These are phyloP conservation scores for Cercis canadensis DNA, from an alignment of 306 rosid species.

Conservation along the genomic window DNA sequence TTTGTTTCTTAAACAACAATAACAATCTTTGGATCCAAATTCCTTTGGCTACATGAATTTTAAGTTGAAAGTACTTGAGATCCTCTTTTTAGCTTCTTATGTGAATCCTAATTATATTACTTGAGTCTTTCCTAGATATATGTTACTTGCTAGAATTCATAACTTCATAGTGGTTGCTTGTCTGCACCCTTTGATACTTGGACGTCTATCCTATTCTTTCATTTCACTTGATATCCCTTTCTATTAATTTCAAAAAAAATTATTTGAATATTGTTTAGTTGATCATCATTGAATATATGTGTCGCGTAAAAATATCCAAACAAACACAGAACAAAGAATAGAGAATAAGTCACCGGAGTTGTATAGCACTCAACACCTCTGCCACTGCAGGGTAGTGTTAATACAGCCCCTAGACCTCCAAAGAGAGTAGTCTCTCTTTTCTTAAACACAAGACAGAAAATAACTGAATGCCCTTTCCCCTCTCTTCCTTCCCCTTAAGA, in stretches of 20 bases:
- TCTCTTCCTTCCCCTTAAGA: no score
- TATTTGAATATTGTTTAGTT: not conserved
- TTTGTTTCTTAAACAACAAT: constrained; percentile 9
- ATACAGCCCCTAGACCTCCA: no score
- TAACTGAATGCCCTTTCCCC: no score
- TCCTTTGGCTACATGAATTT: constrained; percentile 28
- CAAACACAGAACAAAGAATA: no score
- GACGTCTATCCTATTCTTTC: not conserved
- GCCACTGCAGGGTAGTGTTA: no score
- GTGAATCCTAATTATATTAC: constrained; percentile 1
- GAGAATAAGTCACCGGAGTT: no score
- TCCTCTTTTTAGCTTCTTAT: constrained; percentile 6
- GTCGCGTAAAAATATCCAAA: no score
- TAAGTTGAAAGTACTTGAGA: constrained; percentile 14
- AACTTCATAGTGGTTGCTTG: not conserved
- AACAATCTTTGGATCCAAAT: not conserved
- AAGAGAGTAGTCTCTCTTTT: no score
- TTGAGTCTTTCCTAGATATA: constrained; percentile 4
- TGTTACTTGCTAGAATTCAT: constrained; percentile 1
- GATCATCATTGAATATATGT: not conserved
- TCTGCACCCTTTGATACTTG: constrained; percentile 1
- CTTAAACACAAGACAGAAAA: no score
- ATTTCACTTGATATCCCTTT: constrained; percentile 23
- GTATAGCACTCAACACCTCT: no score
- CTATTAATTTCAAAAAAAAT: not conserved